Conservation (phyloP, 1,139 yeast species). For the Debaryomyces fabryi region DNA sequence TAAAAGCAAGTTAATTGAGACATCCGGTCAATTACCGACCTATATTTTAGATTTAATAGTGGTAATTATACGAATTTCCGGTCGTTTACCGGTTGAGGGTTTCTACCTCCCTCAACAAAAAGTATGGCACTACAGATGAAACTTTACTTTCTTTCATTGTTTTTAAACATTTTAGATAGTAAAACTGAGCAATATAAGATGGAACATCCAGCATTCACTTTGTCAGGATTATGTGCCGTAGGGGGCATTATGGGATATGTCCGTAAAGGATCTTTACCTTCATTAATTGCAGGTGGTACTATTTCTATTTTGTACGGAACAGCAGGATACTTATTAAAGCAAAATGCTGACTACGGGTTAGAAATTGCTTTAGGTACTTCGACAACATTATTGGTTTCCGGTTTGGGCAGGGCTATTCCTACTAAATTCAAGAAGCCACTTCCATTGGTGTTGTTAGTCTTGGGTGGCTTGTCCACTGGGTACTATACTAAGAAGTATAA, state of each 20-base stretch:
- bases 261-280: constrained; percentile 77
- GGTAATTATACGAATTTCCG: not conserved
- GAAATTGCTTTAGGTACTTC: constrained; percentile 80
- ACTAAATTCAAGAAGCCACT: constrained; percentile 68
- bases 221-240: constrained; percentile 70
- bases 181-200: constrained; percentile 19
- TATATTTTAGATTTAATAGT: not conserved
- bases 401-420: constrained; percentile 66
- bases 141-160: not conserved
- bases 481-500: constrained; percentile 75
- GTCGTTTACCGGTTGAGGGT: not conserved
- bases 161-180: not conserved
- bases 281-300: constrained; percentile 75
- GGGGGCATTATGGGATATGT: constrained; percentile 77
- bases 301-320: constrained; percentile 70
- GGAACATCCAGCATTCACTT: constrained; percentile 82
- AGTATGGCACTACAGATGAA: not conserved
- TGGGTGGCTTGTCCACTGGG: constrained; percentile 67
- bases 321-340: constrained; percentile 75
- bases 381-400: constrained; percentile 64
- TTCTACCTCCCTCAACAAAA: constrained; percentile 5
- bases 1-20: not conserved
- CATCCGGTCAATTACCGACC: not conserved
- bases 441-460: constrained; percentile 63
- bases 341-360: constrained; percentile 78